phyloP scores from a whole-genome alignment of 2,329 filamentous ascomycete species.

The Trichoderma brevicompactum region DNA sequence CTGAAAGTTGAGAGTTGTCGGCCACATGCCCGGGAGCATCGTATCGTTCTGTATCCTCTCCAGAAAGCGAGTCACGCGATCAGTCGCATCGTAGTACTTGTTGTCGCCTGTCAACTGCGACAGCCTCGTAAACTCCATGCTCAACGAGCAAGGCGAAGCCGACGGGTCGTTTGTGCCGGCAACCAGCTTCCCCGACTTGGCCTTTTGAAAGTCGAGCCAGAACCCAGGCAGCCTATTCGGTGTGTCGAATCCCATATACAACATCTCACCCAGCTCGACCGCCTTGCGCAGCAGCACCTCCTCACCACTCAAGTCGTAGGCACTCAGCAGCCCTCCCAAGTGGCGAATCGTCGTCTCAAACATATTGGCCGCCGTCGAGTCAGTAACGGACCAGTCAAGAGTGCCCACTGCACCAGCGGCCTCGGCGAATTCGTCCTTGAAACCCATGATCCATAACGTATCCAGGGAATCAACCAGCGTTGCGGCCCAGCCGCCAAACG shows the following conservation, averaged over 20 bases:
- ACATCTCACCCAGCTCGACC: slow-evolving; percentile 57
- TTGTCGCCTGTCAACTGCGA: slow-evolving; percentile 72
- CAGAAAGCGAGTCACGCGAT: slow-evolving; percentile 73
- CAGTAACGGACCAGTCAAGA: slow-evolving; percentile 57
- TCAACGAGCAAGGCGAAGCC: slow-evolving; percentile 66
- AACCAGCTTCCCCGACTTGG: slow-evolving; percentile 51
- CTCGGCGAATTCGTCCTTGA: slow-evolving; percentile 59
- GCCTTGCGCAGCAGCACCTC: slow-evolving; percentile 54
- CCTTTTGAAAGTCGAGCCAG: slow-evolving; percentile 51
- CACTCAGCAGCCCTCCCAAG: slow-evolving; percentile 56
- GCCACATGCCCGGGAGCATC: slow-evolving; percentile 78
- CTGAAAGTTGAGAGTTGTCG: slow-evolving; percentile 62
- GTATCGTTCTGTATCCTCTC: slow-evolving; percentile 70
- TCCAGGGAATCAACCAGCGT: slow-evolving; percentile 65
- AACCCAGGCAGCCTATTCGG: slow-evolving; percentile 56
- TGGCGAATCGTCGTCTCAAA: slow-evolving; percentile 63
- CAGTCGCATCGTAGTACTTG: slow-evolving; percentile 79
- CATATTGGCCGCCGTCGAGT: slow-evolving; percentile 49
- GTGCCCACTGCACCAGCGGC: slow-evolving; percentile 55
- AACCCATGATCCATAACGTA: slow-evolving; percentile 66
- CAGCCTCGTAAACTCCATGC: slow-evolving; percentile 74
- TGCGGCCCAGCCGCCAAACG: slow-evolving; percentile 61
- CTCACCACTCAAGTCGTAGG: slow-evolving; percentile 55
- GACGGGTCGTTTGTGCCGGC: slow-evolving; percentile 54
- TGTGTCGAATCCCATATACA: slow-evolving; percentile 60